phyloP scores from a whole-genome alignment of 192 early-diverging fungal species.

The Backusella mclennaniae region DNA sequence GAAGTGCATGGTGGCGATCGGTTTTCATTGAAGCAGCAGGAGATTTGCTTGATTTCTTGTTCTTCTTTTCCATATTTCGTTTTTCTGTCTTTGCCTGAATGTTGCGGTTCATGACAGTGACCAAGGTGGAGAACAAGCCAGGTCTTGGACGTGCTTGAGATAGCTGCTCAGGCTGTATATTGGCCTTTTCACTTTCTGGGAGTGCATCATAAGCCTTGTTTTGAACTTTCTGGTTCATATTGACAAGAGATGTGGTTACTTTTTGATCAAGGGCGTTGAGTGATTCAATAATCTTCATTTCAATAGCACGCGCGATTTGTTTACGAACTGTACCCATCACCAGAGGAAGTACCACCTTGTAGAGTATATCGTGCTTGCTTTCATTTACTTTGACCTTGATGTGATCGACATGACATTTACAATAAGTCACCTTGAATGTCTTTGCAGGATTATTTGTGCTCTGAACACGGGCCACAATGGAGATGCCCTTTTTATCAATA shows the following conservation, averaged over 20 bases:
- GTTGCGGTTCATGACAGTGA: conserved; percentile 2
- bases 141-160: conserved; percentile 12
- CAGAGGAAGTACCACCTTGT: conserved; percentile 32
- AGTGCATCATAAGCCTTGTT: conserved; percentile 5
- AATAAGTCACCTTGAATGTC: conserved; percentile 33
- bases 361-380: conserved; percentile 19
- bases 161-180: not conserved
- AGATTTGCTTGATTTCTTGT: not conserved
- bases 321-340: conserved; percentile 37
- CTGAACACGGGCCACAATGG: conserved; percentile 21
- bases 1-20: not conserved
- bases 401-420: conserved; percentile 30
- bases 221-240: not conserved
- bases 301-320: conserved; percentile 33
- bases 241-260: conserved; percentile 3
- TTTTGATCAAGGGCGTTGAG: conserved; percentile 29
- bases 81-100: conserved; percentile 5
- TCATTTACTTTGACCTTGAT: conserved; percentile 8
- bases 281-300: conserved; percentile 34
- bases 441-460: conserved; percentile 29
- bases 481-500: conserved; percentile 17
- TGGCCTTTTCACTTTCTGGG: not conserved
- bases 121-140: conserved; percentile 13
- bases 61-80: not conserved
- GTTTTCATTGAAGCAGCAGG: not conserved